Base-by-base conservation (phyloP, 2,329 filamentous ascomycete species). In the Penicillium olsonii region DNA sequence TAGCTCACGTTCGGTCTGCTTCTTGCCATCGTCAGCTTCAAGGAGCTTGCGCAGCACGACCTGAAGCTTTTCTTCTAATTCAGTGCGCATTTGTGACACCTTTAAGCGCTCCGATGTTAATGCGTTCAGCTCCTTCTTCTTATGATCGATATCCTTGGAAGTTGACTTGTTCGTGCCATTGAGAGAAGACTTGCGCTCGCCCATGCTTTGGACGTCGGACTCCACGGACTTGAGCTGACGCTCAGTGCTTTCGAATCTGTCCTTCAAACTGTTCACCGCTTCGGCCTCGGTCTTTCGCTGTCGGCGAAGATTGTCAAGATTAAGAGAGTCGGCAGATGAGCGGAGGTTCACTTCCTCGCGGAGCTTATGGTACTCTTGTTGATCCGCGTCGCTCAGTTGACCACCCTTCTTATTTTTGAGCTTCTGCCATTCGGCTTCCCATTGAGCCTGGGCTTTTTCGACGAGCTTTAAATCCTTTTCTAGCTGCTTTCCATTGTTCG, bases 261-360 rank as follows among this genome's bases (percentile, higher is more conserved):
- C 88, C 70, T 88, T 92, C 55, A 97, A 78, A 56, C 88, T 96
- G 64, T 89, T 92, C 52, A 92, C 88, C 0, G 91, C 94, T 52
- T 95, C 91, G 54, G 92, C 87, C 63, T 97, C 92, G 0, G 90
- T 94, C 72, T 92, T 96, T 53, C 90, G 80, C 66, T 96, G 90
- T 18, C 92, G 90, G 48, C 84, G 82, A n/a, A 96, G 81, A 55
- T 91, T 90, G 70, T 95, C 89, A 33, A 96, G 80, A 59, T 90
- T 89, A 56, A 87, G 82, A 65, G 94, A 89, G 61, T 95, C 89
- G 8, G 83, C 81, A 7, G 91, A 88, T 22, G 90, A 88, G 56
- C 87, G 88, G 57, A 89, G 85, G 69, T 89, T 90, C 52, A 95
- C 90, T 64, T 96, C 88, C 56, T 89, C 84, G 52, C 87, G 87